Conservation (phyloP, 2,329 filamentous ascomycete genomes). For the Botrytis porri region DNA sequence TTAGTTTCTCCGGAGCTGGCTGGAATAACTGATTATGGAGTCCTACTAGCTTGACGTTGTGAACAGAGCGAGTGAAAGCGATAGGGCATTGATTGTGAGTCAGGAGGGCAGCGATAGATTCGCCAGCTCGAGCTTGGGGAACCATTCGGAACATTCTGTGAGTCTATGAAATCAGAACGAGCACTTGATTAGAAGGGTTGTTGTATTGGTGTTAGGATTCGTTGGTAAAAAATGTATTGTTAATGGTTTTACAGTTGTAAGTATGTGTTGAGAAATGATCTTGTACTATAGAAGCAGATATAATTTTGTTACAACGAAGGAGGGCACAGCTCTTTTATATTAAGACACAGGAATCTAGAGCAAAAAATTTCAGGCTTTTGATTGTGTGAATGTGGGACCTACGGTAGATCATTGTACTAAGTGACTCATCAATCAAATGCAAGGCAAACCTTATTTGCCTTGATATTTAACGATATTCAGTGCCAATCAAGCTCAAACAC, state of each 20-base stretch:
- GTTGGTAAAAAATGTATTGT: neutral
- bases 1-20: neutral
- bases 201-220: too few relatives aligned
- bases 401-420: neutral
- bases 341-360: too few relatives aligned
- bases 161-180: neutral
- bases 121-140: neutral
- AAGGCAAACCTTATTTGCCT: neutral
- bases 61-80: neutral
- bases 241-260: neutral
- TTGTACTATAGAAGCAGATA: neutral
- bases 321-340: neutral
- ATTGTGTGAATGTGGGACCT: neutral
- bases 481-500: neutral
- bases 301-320: neutral
- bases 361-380: neutral
- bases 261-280: neutral
- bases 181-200: neutral
- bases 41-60: neutral
- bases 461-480: neutral
- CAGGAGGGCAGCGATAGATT: neutral
- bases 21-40: neutral
- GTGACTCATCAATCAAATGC: neutral
- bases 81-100: neutral
- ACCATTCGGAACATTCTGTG: neutral